These are phyloP conservation scores for Sporisorium iseilematis-ciliati DNA, from an alignment of 1,284 basidiomycete species.

Conservation along the genomic window DNA sequence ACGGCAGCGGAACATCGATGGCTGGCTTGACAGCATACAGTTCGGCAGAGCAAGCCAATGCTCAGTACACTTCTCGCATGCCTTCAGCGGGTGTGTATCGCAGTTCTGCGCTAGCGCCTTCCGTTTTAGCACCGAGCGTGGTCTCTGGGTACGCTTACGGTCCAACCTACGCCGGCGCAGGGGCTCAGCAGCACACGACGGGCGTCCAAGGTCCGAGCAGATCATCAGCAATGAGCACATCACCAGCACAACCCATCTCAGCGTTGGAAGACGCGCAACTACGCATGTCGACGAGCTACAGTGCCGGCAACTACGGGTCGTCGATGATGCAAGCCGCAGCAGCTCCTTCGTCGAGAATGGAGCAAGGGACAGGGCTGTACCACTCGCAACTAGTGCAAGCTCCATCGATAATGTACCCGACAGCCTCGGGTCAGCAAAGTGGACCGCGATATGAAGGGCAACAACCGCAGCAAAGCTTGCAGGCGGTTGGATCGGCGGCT, in stretches of 20 bases:
- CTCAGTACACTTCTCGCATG: slow-evolving; percentile 3
- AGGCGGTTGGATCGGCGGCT: not conserved
- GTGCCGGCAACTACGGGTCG: slow-evolving; percentile 5
- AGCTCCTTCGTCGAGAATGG: slow-evolving; percentile 1
- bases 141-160: slow-evolving; percentile 6
- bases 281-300: slow-evolving; percentile 32
- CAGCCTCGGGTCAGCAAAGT: not conserved
- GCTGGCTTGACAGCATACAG: not conserved
- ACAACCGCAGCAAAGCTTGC: not conserved
- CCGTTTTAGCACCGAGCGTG: slow-evolving; percentile 13
- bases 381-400: slow-evolving; percentile 9
- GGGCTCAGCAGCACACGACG: not conserved
- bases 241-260: not conserved
- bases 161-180: not conserved
- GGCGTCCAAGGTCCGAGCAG: not conserved
- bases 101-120: not conserved
- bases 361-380: slow-evolving; percentile 5
- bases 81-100: slow-evolving; percentile 3
- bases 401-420: not conserved
- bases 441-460: not conserved
- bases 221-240: not conserved
- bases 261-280: slow-evolving; percentile 12
- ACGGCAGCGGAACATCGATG: slow-evolving; percentile 6
- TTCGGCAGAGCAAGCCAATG: slow-evolving; percentile 2
- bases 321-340: slow-evolving; percentile 7